Percentiles rank a stretch among this genome's conserved stretches.
Conservation (phyloP, 2,329 filamentous ascomycete species). For the Elsinoe batatas region DNA sequence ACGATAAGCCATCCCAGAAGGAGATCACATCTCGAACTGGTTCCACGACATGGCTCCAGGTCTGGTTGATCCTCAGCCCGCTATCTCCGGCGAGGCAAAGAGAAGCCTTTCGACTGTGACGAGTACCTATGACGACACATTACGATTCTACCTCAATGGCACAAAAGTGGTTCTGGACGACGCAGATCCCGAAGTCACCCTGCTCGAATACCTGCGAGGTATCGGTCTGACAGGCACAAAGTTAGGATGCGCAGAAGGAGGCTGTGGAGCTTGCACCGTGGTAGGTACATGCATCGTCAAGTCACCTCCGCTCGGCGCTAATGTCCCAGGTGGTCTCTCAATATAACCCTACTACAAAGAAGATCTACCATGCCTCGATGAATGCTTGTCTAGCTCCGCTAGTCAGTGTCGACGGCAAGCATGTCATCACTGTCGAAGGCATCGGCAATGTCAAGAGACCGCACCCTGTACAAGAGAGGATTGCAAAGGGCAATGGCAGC, state of each 20-base stretch:
- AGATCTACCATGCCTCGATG: constrained; percentile 91
- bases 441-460: constrained; percentile 81
- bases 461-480: constrained; percentile 81
- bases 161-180: constrained; percentile 78
- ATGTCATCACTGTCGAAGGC: constrained; percentile 95
- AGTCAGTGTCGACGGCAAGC: constrained; percentile 89
- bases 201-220: constrained; percentile 85
- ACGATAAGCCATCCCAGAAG: not conserved
- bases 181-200: constrained; percentile 80
- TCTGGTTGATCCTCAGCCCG: constrained; percentile 37
- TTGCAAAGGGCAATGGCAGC: constrained; percentile 83
- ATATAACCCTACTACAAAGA: constrained; percentile 81
- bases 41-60: constrained; percentile 47
- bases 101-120: constrained; percentile 53
- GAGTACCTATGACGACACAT: constrained; percentile 70
- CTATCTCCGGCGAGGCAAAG: constrained; percentile 36
- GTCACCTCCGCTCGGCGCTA: constrained; percentile 19
- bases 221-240: constrained; percentile 94
- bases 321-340: constrained; percentile 63
- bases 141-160: constrained; percentile 91
- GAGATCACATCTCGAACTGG: not conserved
- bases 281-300: constrained; percentile 31
- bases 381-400: constrained; percentile 93
- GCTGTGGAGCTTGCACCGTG: constrained; percentile 92
- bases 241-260: constrained; percentile 90